Percentiles rank a stretch among this genome's conserved stretches.
Conservation (phyloP, 2,329 filamentous ascomycete species). For the Tolypocladium ophioglossoides region DNA sequence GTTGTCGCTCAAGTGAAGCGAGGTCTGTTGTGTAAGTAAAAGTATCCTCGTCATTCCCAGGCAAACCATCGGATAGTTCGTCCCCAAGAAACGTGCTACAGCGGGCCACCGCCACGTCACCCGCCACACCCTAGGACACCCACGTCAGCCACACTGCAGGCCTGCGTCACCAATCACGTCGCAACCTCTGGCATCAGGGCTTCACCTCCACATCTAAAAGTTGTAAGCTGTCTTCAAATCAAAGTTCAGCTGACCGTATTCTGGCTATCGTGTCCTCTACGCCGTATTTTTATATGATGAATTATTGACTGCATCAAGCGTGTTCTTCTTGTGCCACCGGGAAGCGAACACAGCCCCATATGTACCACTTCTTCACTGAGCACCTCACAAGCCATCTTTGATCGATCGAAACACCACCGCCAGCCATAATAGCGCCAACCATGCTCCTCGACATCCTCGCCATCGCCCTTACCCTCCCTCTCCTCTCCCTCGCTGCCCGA, state of each 20-base stretch:
- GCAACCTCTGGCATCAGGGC: background rate
- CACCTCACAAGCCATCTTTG: background rate
- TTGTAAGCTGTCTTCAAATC: background rate
- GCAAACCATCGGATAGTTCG: too few relatives aligned
- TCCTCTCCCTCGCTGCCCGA: constrained; percentile 13
- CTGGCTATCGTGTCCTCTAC: constrained; percentile 15
- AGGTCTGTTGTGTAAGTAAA: too few relatives aligned
- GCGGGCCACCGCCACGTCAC: background rate
- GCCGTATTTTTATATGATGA: background rate
- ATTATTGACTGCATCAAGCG: background rate
- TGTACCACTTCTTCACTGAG: too few relatives aligned
- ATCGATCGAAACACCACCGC: background rate
- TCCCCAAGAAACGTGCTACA: background rate
- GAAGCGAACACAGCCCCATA: background rate
- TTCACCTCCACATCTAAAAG: background rate
- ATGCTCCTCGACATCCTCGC: constrained; percentile 17
- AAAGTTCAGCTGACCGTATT: constrained; percentile 1
- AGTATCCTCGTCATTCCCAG: too few relatives aligned
- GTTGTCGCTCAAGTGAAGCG: too few relatives aligned
- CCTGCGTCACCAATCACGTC: background rate
- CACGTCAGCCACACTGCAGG: background rate
- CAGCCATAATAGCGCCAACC: background rate
- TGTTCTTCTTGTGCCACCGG: background rate
- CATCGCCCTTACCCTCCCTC: constrained; percentile 13
- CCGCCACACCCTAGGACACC: background rate